A percentile compares a stretch with the other conserved stretches of the same genome.
Evolutionary conservation across 305 asterid genomes (phyloP).

Genomic region (Fraxinus angustifolia): DNA sequence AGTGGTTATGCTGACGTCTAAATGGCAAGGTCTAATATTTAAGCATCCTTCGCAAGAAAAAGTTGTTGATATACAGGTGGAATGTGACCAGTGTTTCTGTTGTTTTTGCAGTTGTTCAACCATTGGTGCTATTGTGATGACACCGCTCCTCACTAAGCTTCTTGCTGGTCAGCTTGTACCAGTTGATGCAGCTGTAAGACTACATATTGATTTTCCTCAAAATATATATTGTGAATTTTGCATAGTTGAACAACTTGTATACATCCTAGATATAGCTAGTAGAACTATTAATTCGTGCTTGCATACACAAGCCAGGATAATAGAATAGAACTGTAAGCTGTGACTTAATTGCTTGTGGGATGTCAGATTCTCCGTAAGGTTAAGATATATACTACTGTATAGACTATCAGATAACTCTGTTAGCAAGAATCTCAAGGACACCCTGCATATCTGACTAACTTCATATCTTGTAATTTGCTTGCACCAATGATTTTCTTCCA

Average conservation of each 20-base stretch:
- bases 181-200: constrained; percentile 93
- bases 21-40: neutral
- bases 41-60: neutral
- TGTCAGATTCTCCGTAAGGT: neutral
- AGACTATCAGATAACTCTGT: neutral
- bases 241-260: constrained; percentile 1
- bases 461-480: neutral
- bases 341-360: constrained; percentile 14
- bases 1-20: neutral
- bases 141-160: constrained; percentile 90
- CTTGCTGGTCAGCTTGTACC: constrained; percentile 98
- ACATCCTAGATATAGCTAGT: neutral
- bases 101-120: constrained; percentile 81
- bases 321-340: neutral
- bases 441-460: neutral
- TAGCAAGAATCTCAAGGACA: neutral
- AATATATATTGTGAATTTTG: neutral
- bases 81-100: constrained; percentile 16
- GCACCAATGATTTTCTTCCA: neutral
- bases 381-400: neutral
- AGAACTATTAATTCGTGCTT: neutral
- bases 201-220: neutral
- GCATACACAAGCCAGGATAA: neutral
- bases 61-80: neutral
- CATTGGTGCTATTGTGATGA: constrained; percentile 92